Evolutionary conservation across 495 filamentous ascomycete species (phyloP), one percentile per base, ranked within the genome.

Genomic region (Penicillium dipodomyicola): DNA sequence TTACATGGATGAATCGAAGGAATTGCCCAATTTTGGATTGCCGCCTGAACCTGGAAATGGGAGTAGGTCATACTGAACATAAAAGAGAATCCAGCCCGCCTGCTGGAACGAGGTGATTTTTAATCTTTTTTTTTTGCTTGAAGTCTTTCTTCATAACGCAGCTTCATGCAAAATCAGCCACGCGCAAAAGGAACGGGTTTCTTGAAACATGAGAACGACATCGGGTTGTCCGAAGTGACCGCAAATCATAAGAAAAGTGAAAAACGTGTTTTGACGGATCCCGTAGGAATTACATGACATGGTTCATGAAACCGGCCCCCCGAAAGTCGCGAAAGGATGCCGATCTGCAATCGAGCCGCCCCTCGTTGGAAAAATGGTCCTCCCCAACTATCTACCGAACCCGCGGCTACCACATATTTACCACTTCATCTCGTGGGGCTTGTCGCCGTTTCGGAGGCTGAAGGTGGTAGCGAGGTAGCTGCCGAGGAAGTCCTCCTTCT

Each of bases 391-490:
- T 74, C 68, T 75, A 77, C 74, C 73, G 73, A 76, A 75, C 74
- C 73, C 71, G 71, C 72, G 72, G 72, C 75, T 70, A 67, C 72
- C 72, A 63, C 70, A 62, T 65, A 68, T 75, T 74, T 91, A 93
- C 85, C 87, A 93, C 78, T 87, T 84, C 90, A 98, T 97, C 83
- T 92, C 88, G 77, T 97, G 94, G 77, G 95, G 94, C 84, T 90
- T 89, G 82, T 98, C 94, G 72, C 94, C 93, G 83, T 91, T 97
- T 76, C 91, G 86, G 74, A 97, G 87, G 84, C 88, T 93, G 86
- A 97, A 99, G 67, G 84, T 88, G 75, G 85, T 88, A 70, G 84
- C 84, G 59, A 99, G 88, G 82, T 97, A 97, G 73, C 85, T 87
- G 71, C 84, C 74, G 71, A 99, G 86, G 70, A 90, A 79, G 48